A percentile compares a stretch with the other conserved stretches of the same genome.
phyloP scores from a whole-genome alignment of 495 filamentous ascomycete genomes.

The Ramalina peruviana region DNA sequence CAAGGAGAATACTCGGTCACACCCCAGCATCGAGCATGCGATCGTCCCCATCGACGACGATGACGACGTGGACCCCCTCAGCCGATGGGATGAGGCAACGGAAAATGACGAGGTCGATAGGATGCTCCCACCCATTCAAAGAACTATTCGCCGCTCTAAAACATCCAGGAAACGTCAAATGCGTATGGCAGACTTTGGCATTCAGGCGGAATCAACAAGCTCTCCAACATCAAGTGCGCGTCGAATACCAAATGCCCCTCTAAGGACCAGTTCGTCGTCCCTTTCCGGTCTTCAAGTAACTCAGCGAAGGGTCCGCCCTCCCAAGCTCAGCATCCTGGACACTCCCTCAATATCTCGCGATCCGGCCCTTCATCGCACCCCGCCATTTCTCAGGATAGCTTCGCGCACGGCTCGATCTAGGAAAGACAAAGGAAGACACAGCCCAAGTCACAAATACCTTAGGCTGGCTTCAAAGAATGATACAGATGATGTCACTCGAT shows the following conservation, averaged over 20 bases:
- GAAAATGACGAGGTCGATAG: conserved; percentile 47
- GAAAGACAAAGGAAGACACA: conserved; percentile 51
- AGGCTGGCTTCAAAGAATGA: conserved; percentile 55
- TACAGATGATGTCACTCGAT: conserved; percentile 56
- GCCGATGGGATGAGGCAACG: conserved; percentile 18
- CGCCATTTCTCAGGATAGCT: conserved; percentile 68
- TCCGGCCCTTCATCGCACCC: conserved; percentile 25
- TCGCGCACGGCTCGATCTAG: conserved; percentile 50
- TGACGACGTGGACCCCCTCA: background rate
- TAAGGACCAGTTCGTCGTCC: background rate
- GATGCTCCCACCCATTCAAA: conserved; percentile 30
- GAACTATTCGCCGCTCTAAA: background rate
- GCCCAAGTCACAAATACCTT: conserved; percentile 62
- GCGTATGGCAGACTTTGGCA: conserved; percentile 17
- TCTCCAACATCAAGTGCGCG: background rate
- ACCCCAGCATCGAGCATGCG: background rate
- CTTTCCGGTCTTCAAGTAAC: background rate
- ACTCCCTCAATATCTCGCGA: conserved; percentile 33
- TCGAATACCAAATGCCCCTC: background rate
- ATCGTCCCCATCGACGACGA: conserved; percentile 22
- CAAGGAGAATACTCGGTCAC: no score
- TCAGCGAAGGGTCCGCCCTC: conserved; percentile 20
- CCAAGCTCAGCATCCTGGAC: conserved; percentile 61
- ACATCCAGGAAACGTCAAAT: conserved; percentile 10
- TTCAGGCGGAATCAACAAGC: conserved; percentile 10